Conservation (phyloP, 2,329 filamentous ascomycete species). For the Cytospora paraplurivora region DNA sequence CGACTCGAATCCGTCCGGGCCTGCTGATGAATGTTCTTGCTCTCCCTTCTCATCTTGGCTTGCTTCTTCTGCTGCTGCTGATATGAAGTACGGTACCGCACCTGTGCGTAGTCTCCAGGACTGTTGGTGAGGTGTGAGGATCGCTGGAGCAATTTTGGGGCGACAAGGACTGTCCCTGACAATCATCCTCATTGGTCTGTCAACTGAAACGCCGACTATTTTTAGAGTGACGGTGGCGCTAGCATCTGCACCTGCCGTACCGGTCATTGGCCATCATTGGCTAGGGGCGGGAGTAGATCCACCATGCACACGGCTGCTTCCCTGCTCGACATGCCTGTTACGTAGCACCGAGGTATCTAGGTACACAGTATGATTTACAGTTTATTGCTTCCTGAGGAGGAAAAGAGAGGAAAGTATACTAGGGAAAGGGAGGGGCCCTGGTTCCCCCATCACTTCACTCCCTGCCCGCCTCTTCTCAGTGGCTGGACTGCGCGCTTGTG, state of each 20-base stretch:
- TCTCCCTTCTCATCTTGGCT: constrained; percentile 1
- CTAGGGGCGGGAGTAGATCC: constrained; percentile 9
- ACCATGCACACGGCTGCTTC: constrained; percentile 16
- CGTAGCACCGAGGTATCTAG: not conserved
- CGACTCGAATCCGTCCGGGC: not conserved
- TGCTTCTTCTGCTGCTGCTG: not conserved
- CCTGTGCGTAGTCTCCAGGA: too few relatives aligned
- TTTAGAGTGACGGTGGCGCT: constrained; percentile 23
- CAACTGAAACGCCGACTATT: constrained; percentile 24
- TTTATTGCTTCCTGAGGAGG: not conserved
- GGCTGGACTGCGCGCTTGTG: constrained; percentile 23
- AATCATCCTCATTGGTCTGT: constrained; percentile 12
- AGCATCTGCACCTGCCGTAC: constrained; percentile 18
- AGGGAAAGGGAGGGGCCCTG: constrained; percentile 7
- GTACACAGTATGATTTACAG: not conserved
- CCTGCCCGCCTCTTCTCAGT: constrained; percentile 21
- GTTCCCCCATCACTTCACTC: constrained; percentile 13
- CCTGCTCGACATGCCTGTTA: constrained; percentile 9
- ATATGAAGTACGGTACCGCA: not conserved
- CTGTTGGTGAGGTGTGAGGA: constrained; percentile 5
- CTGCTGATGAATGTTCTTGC: constrained; percentile 3
- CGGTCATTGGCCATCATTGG: constrained; percentile 14
- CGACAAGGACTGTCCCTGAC: constrained; percentile 11
- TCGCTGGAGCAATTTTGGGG: constrained; percentile 14
- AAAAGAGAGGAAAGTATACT: too few relatives aligned